These are phyloP conservation scores for Pyrenula massariospora DNA, from an alignment of 495 filamentous ascomycete species.

Conservation along the genomic window DNA sequence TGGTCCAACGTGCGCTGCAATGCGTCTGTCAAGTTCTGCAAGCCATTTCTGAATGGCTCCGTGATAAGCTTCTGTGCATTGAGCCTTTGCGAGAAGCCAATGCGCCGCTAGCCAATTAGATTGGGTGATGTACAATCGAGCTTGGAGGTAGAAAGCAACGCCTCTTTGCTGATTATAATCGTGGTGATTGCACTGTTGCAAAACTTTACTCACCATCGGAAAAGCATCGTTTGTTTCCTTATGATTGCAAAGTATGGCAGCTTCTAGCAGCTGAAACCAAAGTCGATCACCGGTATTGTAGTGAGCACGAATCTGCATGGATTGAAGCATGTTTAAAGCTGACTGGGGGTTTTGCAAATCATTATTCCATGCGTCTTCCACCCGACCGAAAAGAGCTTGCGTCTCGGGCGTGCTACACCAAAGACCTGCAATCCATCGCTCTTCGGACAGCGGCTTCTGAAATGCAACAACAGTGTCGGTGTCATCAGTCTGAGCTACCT, in stretches of 20 bases:
- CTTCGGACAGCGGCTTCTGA: neutral
- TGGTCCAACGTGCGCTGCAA: neutral
- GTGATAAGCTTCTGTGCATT: slow-evolving; percentile 8
- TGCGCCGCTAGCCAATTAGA: slow-evolving; percentile 8
- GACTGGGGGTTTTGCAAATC: slow-evolving; percentile 5
- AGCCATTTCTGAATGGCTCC: slow-evolving; percentile 3
- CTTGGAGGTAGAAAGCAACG: slow-evolving; percentile 10
- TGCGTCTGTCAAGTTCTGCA: neutral
- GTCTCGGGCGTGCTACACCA: slow-evolving; percentile 8
- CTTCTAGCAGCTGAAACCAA: slow-evolving; percentile 7
- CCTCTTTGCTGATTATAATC: slow-evolving; percentile 1
- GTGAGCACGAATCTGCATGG: slow-evolving; percentile 2
- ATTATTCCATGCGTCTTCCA: slow-evolving; percentile 9
- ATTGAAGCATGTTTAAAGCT: slow-evolving; percentile 1
- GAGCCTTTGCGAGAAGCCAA: slow-evolving; percentile 6
- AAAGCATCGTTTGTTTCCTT: slow-evolving; percentile 7
- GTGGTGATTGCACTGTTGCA: slow-evolving; percentile 1
- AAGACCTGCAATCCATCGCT: slow-evolving; percentile 9
- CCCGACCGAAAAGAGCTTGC: slow-evolving; percentile 1
- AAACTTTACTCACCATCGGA: slow-evolving; percentile 1
- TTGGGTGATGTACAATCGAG: slow-evolving; percentile 7
- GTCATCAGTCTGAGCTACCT: neutral
- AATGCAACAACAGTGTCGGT: neutral
- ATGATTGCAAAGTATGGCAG: slow-evolving; percentile 5
- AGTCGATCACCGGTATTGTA: slow-evolving; percentile 2